phyloP scores from a whole-genome alignment of 805 yeast genomes.

The Cephaloascus albidus region DNA sequence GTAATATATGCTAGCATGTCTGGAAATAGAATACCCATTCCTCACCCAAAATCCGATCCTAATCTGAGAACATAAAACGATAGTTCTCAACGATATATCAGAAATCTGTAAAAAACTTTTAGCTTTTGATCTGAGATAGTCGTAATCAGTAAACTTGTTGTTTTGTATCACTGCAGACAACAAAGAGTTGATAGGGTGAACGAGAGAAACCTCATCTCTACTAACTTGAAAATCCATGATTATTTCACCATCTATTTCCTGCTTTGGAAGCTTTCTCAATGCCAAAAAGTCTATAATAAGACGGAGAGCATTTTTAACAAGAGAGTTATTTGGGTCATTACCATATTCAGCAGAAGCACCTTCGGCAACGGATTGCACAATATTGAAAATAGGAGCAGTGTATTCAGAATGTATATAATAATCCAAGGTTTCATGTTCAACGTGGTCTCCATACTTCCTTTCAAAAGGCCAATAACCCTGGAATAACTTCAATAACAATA shows the following conservation, averaged over 20 bases:
- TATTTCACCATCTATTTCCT: conserved; percentile 14
- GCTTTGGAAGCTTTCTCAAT: conserved; percentile 12
- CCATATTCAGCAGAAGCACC: not conserved
- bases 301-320: conserved; percentile 22
- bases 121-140: conserved; percentile 5
- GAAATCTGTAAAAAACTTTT: conserved; percentile 36
- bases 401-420: conserved; percentile 41
- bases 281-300: conserved; percentile 17
- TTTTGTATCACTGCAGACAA: conserved; percentile 34
- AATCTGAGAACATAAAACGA: conserved; percentile 55
- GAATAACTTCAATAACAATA: conserved; percentile 40
- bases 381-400: conserved; percentile 31
- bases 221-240: conserved; percentile 34
- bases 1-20: conserved; percentile 40
- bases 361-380: conserved; percentile 24
- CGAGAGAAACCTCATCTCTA: conserved; percentile 40
- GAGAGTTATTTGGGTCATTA: conserved; percentile 1
- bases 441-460: conserved; percentile 63
- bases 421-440: conserved; percentile 43
- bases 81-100: conserved; percentile 49
- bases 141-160: conserved; percentile 15
- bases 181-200: conserved; percentile 52
- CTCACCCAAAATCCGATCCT: conserved; percentile 65
- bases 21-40: conserved; percentile 49
- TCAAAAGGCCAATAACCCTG: conserved; percentile 48